phyloP scores from a whole-genome alignment of 2,329 filamentous ascomycete genomes.

The Phaeoacremonium minimum region DNA sequence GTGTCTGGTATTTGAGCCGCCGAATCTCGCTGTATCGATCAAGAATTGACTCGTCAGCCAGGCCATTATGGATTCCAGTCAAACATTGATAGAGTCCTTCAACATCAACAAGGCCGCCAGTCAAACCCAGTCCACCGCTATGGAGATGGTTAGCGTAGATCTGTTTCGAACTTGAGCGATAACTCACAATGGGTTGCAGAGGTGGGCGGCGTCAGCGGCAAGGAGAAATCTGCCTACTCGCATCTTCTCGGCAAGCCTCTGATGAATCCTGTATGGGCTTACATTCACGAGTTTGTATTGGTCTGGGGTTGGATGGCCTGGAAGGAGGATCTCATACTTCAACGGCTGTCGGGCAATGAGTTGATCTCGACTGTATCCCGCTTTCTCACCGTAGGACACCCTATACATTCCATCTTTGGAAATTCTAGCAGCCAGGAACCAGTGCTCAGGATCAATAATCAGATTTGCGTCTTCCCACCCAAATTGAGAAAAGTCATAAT shows the following conservation, averaged over 20 bases:
- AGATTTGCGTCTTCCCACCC: slow-evolving; percentile 20
- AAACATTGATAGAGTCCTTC: slow-evolving; percentile 3
- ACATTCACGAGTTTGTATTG: slow-evolving; percentile 1
- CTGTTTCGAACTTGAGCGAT: neutral
- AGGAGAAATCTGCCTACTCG: slow-evolving; percentile 1
- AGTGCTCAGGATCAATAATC: slow-evolving; percentile 1
- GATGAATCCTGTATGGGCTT: slow-evolving; percentile 1
- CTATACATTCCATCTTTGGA: neutral
- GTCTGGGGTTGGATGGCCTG: neutral
- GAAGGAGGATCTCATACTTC: neutral
- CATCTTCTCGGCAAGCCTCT: slow-evolving; percentile 1
- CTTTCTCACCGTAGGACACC: slow-evolving; percentile 1
- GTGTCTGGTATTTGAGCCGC: slow-evolving; percentile 1
- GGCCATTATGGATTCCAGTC: neutral
- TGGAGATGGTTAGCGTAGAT: neutral
- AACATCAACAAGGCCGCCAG: slow-evolving; percentile 4
- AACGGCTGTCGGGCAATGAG: neutral
- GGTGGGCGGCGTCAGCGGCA: slow-evolving; percentile 5
- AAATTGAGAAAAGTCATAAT: slow-evolving; percentile 39
- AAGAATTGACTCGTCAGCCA: slow-evolving; percentile 1
- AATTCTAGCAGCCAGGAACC: slow-evolving; percentile 2
- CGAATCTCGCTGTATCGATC: slow-evolving; percentile 4
- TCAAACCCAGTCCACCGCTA: slow-evolving; percentile 3
- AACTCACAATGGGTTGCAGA: slow-evolving; percentile 5
- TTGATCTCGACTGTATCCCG: neutral